phyloP scores from a whole-genome alignment of 2,329 filamentous ascomycete species.

The Xylariaceae sp. region DNA sequence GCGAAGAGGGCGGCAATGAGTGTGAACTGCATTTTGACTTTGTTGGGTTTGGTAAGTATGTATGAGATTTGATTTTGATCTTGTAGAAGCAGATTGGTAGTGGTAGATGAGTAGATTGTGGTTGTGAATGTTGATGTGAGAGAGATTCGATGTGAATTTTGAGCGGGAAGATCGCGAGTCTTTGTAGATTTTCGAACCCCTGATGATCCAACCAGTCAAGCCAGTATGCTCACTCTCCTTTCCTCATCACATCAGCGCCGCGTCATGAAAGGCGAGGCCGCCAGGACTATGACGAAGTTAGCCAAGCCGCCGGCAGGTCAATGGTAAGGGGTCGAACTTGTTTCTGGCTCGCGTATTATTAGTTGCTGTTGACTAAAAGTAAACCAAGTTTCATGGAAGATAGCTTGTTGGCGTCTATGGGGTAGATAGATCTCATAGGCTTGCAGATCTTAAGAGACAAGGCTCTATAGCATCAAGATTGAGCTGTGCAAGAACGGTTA shows the following conservation, averaged over 20 bases:
- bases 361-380: no score
- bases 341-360: no score
- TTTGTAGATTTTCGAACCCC: constrained; percentile 7
- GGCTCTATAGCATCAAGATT: constrained; percentile 5
- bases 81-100: neutral
- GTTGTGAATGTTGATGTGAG: neutral
- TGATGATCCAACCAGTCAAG: no score
- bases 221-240: no score
- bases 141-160: constrained; percentile 1
- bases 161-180: neutral
- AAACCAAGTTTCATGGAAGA: neutral
- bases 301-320: neutral
- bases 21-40: constrained; percentile 24
- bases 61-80: constrained; percentile 4
- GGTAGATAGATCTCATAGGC: neutral
- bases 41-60: neutral
- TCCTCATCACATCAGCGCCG: neutral
- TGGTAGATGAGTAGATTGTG: neutral
- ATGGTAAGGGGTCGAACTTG: no score
- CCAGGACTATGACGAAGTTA: constrained; percentile 7
- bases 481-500: neutral
- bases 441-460: no score
- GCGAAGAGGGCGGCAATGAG: constrained; percentile 17
- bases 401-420: neutral
- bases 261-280: neutral